Evolutionary conservation across 73 alveolate genomes (phyloP).

Genomic region (Durusdinium trenchii): DNA sequence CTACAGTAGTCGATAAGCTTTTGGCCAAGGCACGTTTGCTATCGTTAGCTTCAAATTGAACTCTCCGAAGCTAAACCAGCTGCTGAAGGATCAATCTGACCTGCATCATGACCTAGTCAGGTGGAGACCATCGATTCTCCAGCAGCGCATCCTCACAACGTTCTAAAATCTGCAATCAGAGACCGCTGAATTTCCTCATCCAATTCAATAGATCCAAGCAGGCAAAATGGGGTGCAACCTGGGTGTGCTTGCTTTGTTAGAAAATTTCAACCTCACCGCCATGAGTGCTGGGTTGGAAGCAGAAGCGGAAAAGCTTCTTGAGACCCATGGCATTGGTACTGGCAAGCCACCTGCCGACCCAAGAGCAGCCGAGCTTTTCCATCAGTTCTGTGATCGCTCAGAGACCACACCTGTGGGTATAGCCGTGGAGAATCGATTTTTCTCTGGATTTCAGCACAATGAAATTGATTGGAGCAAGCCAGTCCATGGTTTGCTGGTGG

Average conservation of each 20-base stretch:
- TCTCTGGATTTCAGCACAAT: slow-evolving; percentile 13
- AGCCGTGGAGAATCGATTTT: slow-evolving; percentile 78
- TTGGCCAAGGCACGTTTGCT: no score
- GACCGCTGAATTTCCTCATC: not conserved
- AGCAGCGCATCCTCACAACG: not conserved
- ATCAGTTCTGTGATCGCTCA: slow-evolving; percentile 4
- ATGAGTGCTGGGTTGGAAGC: not conserved
- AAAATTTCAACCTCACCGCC: not conserved
- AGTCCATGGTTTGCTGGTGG: slow-evolving; percentile 70
- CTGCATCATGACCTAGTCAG: not conserved
- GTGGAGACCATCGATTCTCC: not conserved
- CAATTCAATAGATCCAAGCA: not conserved
- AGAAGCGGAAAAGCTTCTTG: slow-evolving; percentile 36
- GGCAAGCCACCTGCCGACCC: slow-evolving; percentile 62
- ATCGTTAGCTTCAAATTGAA: no score
- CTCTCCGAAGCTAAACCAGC: no score
- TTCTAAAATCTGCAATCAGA: not conserved
- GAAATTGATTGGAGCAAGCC: slow-evolving; percentile 65
- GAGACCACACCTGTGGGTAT: slow-evolving; percentile 1
- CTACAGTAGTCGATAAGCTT: no score
- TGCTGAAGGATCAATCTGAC: no score
- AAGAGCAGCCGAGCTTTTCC: slow-evolving; percentile 56
- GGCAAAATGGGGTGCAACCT: not conserved
- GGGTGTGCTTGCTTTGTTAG: not conserved
- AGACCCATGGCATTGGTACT: slow-evolving; percentile 53